phyloP scores from a whole-genome alignment of 176 grass and related monocot genomes.

The Cenchrus fungigraminus region DNA sequence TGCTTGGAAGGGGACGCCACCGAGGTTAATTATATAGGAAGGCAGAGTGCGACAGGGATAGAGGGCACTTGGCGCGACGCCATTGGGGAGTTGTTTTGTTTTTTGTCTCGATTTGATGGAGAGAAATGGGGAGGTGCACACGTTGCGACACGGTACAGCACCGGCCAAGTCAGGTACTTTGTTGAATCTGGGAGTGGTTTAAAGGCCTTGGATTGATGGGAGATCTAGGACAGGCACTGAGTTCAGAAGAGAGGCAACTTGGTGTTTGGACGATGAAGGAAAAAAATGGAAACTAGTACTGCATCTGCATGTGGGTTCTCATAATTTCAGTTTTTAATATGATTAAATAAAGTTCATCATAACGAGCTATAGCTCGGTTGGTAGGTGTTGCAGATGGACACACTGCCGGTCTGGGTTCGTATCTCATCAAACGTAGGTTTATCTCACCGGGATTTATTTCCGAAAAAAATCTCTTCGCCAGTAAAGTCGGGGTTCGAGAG shows the following conservation, averaged over 20 bases:
- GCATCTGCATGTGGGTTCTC: not conserved
- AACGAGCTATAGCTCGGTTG: too few relatives aligned
- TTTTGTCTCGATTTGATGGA: not conserved
- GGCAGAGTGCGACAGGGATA: not conserved
- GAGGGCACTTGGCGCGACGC: too few relatives aligned
- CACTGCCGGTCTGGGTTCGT: too few relatives aligned
- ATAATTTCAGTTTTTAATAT: not conserved
- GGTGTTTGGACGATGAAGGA: not conserved
- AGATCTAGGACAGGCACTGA: slow-evolving; percentile 14
- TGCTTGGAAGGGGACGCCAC: not conserved
- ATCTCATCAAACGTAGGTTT: too few relatives aligned
- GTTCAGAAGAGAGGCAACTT: slow-evolving; percentile 1
- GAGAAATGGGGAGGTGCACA: not conserved
- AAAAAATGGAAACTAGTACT: not conserved
- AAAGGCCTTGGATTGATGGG: slow-evolving; percentile 1
- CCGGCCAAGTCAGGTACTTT: slow-evolving; percentile 49
- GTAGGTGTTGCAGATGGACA: too few relatives aligned
- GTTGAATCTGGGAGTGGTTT: not conserved
- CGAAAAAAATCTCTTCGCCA: too few relatives aligned
- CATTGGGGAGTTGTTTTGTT: too few relatives aligned
- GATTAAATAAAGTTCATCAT: too few relatives aligned
- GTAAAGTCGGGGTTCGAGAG: too few relatives aligned
- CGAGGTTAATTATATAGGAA: slow-evolving; percentile 15
- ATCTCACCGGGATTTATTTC: too few relatives aligned
- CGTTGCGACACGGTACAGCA: slow-evolving; percentile 46